Percentiles rank a stretch among this genome's conserved stretches.
Evolutionary conservation across 208 protist genomes (phyloP).

Genomic region (Leishmania braziliensis): DNA sequence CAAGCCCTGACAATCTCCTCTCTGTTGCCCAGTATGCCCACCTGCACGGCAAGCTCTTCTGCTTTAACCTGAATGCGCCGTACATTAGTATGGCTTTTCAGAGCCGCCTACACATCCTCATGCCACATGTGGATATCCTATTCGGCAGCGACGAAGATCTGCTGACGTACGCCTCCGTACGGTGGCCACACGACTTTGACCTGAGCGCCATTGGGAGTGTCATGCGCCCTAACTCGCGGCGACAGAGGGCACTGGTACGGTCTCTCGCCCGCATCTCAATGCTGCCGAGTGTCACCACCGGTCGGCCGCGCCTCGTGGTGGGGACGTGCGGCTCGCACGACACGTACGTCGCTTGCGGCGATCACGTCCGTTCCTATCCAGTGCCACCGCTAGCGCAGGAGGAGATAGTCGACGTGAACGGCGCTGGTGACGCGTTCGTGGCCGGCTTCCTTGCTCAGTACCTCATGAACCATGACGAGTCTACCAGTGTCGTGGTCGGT

Average conservation of each 20-base stretch:
- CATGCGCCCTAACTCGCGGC: conserved; percentile 12
- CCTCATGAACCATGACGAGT: conserved; percentile 32
- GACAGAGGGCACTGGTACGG: conserved; percentile 25
- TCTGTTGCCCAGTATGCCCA: conserved; percentile 80
- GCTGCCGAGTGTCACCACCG: conserved; percentile 61
- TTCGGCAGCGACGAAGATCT: conserved; percentile 96
- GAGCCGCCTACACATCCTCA: conserved; percentile 64
- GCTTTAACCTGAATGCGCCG: conserved; percentile 95
- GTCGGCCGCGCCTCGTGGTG: conserved; percentile 79
- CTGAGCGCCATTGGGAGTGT: conserved; percentile 9
- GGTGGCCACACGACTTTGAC: conserved; percentile 63
- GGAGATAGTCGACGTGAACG: conserved; percentile 97
- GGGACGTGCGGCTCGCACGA: conserved; percentile 90
- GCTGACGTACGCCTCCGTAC: conserved; percentile 58
- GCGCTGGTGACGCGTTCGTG: conserved; percentile 97
- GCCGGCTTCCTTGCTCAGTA: conserved; percentile 95
- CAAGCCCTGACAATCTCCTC: conserved; percentile 79
- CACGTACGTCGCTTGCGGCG: conserved; percentile 82
- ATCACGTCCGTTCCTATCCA: conserved; percentile 40
- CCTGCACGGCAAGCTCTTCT: conserved; percentile 90
- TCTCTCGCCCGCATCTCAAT: conserved; percentile 63
- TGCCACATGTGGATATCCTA: conserved; percentile 95
- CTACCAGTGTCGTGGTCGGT: conserved; percentile 67
- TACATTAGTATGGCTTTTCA: conserved; percentile 94
- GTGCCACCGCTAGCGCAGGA: conserved; percentile 56